A percentile compares a stretch with the other conserved stretches of the same genome.
phyloP scores from a whole-genome alignment of 2,329 filamentous ascomycete genomes.

The Madurella mycetomatis region DNA sequence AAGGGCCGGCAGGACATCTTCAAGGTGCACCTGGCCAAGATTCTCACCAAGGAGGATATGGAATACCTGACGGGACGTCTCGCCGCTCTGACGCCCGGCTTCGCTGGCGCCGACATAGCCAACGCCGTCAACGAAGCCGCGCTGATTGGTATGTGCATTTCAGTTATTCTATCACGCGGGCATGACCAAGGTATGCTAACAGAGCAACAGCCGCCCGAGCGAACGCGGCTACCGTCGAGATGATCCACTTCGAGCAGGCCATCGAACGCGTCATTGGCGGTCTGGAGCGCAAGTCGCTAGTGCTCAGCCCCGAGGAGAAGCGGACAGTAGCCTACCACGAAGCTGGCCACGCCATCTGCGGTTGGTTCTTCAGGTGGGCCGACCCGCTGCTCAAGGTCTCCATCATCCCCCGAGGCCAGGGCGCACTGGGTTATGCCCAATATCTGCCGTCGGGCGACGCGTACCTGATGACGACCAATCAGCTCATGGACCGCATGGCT shows the following conservation, averaged over 20 bases:
- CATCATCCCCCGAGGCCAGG: constrained; percentile 94
- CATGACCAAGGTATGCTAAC: constrained; percentile 36
- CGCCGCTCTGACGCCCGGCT: constrained; percentile 88
- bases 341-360: constrained; percentile 95
- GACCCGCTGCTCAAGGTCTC: constrained; percentile 97
- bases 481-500: constrained; percentile 98
- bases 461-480: constrained; percentile 91
- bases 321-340: constrained; percentile 58
- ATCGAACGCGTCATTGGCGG: constrained; percentile 97
- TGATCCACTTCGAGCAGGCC: constrained; percentile 93
- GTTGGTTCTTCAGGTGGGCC: constrained; percentile 96
- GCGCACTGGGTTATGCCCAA: constrained; percentile 91
- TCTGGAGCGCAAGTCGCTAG: constrained; percentile 93
- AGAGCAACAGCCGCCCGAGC: constrained; percentile 70
- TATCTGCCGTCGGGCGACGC: constrained; percentile 90
- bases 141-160: constrained; percentile 68
- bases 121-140: constrained; percentile 98
- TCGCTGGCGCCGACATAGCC: constrained; percentile 95
- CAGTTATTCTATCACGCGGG: no score
- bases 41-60: constrained; percentile 85
- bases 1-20: constrained; percentile 95
- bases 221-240: constrained; percentile 73
- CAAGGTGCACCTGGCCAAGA: constrained; percentile 87
- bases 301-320: constrained; percentile 89
- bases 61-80: constrained; percentile 85